These are phyloP conservation scores for Sphenostylis stenocarpa DNA, from an alignment of 306 rosid genomes.

Conservation along the genomic window DNA sequence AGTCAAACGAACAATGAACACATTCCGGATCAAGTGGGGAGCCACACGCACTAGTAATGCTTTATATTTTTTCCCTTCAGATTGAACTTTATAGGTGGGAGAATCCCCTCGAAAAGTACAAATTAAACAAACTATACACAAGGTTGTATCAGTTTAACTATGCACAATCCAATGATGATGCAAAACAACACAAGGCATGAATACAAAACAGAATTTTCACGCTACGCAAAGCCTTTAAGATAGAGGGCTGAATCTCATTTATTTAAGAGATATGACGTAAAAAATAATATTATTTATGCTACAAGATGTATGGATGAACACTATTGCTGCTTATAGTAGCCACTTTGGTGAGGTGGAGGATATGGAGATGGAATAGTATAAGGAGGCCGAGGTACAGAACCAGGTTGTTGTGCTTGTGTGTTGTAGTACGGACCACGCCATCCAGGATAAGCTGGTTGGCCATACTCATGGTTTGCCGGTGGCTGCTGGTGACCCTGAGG, in stretches of 20 bases:
- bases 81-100: slow-evolving; percentile 5
- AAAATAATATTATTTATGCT: slow-evolving; percentile 36
- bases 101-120: slow-evolving; percentile 9
- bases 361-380: slow-evolving; percentile 75
- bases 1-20: neutral
- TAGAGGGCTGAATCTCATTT: slow-evolving; percentile 32
- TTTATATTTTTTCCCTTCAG: neutral
- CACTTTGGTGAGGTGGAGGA: slow-evolving; percentile 86
- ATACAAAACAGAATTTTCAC: neutral
- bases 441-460: slow-evolving; percentile 96
- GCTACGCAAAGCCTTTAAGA: slow-evolving; percentile 26
- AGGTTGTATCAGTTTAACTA: slow-evolving; percentile 24
- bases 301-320: slow-evolving; percentile 19
- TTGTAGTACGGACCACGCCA: slow-evolving; percentile 95
- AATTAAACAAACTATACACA: slow-evolving; percentile 43
- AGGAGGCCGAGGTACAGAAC: slow-evolving; percentile 78
- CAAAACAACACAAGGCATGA: slow-evolving; percentile 30
- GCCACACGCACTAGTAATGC: neutral
- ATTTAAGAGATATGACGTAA: slow-evolving; percentile 29
- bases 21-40: no score
- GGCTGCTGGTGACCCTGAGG: slow-evolving; percentile 68
- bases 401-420: slow-evolving; percentile 68
- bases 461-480: slow-evolving; percentile 71
- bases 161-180: slow-evolving; percentile 29
- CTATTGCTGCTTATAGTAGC: slow-evolving; percentile 84